Base-by-base conservation (phyloP, 177 flowering plant genomes). In the Vitis hybrid region DNA sequence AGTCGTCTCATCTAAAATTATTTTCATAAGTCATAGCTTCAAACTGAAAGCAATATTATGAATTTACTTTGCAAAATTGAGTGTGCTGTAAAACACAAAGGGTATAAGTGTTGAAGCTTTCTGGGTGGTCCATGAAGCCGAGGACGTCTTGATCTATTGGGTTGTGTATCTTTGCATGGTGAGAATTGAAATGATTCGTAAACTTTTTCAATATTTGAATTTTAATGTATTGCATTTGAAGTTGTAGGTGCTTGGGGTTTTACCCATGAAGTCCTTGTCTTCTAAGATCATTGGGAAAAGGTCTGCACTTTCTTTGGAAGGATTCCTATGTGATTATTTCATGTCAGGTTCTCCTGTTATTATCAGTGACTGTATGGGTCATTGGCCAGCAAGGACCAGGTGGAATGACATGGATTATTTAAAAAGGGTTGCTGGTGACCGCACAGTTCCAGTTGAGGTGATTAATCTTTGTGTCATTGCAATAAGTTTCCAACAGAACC, bases 361-460 rank as follows among this genome's bases (percentile, higher is more conserved):
- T 72, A 84, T 95, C 57, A 88, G 85, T 55, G 92, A 90, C 72
- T 74, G 85, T 70, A 95, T 95, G 92, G 80, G 70, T 73, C 89
- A 91, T 72, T 95, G 98, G 99, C 99, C 98, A 20, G 97, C 99
- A 61, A 79, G 70, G 67, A 73, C 78, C 51, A 95, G 81, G 79
- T 95, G 99, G 99, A 89, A 85, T 74, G 86, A 91, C 78, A 71
- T 86, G 69, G 81, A 89, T 73, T 95, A 95, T 76, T 78, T 95
- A 10, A 82, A 78, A 76, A 84, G 74, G 79, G 87, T 90, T 78
- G 99, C 98, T 62, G 98, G 99, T 60, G 90, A 81, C 50, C 91
- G 97, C 10, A 95, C 99, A 10, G 84, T 95, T 71, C 98, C 98
- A n/a, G 99, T 95, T 77, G 99, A 95, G 98, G 99, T 95, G 80